phyloP scores from a whole-genome alignment of 768 basidiomycete species.

The Leucocoprinus sp. region DNA sequence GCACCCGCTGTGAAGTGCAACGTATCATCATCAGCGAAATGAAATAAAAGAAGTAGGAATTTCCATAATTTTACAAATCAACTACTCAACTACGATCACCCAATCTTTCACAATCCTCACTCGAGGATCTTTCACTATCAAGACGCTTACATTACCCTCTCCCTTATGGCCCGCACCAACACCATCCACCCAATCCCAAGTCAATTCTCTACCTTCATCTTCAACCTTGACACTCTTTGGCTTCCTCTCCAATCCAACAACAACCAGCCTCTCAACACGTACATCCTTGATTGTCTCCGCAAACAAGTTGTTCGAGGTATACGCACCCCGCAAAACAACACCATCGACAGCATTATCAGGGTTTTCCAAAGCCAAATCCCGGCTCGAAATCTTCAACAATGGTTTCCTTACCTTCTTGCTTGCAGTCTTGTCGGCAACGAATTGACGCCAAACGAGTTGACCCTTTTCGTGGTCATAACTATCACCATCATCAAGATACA shows the following conservation, averaged over 20 bases:
- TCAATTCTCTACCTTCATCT: constrained; percentile 36
- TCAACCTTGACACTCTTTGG: constrained; percentile 55
- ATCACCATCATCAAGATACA: constrained; percentile 94
- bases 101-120: constrained; percentile 54
- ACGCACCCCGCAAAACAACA: constrained; percentile 34
- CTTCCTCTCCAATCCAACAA: constrained; percentile 60
- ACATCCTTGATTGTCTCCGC: constrained; percentile 60
- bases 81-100: constrained; percentile 37
- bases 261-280: constrained; percentile 72
- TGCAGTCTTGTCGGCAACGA: constrained; percentile 44
- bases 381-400: constrained; percentile 41
- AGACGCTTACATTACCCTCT: constrained; percentile 56
- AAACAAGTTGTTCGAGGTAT: constrained; percentile 56
- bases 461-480: constrained; percentile 70
- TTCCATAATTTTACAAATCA: neutral
- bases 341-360: constrained; percentile 43
- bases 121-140: constrained; percentile 72
- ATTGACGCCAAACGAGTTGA: constrained; percentile 77
- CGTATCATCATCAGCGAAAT: too few species aligned
- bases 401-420: constrained; percentile 27
- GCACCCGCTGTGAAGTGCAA: too few species aligned
- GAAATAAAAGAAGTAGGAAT: neutral
- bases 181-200: constrained; percentile 64
- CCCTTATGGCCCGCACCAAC: constrained; percentile 45
- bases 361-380: constrained; percentile 41